These are phyloP conservation scores for Starmerella asiatica DNA, from an alignment of 805 yeast species.

Conservation along the genomic window DNA sequence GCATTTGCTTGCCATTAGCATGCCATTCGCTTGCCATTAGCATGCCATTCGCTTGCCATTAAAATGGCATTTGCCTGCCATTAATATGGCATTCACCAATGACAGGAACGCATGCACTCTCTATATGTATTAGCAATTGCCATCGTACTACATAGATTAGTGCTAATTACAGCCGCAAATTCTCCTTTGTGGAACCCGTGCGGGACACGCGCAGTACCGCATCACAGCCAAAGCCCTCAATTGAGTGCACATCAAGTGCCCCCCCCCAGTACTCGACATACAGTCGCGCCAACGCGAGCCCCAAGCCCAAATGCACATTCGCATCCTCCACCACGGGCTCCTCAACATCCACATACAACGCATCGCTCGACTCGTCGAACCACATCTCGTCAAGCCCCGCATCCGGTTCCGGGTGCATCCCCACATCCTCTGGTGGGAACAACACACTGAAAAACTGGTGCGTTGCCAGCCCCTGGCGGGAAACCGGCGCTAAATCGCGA, in stretches of 20 bases:
- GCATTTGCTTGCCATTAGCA: no score
- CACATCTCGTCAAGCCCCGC: neutral
- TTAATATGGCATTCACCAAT: no score
- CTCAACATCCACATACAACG: neutral
- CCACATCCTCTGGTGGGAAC: slow-evolving; percentile 18
- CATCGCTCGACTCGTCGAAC: neutral
- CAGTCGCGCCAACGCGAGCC: slow-evolving; percentile 82
- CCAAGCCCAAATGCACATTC: slow-evolving; percentile 50
- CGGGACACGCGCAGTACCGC: slow-evolving; percentile 67
- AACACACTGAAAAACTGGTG: slow-evolving; percentile 17
- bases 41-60: no score
- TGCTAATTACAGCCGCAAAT: slow-evolving; percentile 55
- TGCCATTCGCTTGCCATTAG: no score
- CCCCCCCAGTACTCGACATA: slow-evolving; percentile 98
- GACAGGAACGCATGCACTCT: no score
- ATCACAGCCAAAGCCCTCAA: slow-evolving; percentile 89
- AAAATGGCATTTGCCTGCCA: no score
- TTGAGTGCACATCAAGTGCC: slow-evolving; percentile 60
- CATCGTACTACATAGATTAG: slow-evolving; percentile 21
- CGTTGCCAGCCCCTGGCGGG: slow-evolving; percentile 14
- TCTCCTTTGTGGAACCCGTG: slow-evolving; percentile 53
- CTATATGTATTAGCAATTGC: slow-evolving; percentile 21
- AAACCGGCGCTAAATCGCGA: neutral
- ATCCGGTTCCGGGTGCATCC: no score
- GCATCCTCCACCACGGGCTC: slow-evolving; percentile 24